Conservation (phyloP, 495 filamentous ascomycete species). For the Podospora conica region DNA sequence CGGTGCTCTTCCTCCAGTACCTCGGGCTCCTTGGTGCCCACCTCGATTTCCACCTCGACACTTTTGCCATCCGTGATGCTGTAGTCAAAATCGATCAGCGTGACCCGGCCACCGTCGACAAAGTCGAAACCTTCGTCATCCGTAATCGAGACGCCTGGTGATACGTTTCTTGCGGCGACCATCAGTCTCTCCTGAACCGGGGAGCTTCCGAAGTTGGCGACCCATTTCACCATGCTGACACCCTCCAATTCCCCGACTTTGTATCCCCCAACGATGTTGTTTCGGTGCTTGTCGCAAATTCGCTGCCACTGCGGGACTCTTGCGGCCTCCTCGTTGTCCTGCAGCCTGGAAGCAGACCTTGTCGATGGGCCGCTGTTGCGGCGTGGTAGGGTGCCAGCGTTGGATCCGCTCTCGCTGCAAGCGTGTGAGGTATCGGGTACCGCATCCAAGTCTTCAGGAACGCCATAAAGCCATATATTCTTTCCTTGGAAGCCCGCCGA, state of each 20-base stretch:
- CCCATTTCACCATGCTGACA: conserved; percentile 57
- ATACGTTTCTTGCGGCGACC: conserved; percentile 69
- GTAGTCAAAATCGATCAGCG: conserved; percentile 70
- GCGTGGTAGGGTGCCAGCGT: conserved; percentile 25
- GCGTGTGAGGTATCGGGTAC: conserved; percentile 31
- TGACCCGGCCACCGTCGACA: conserved; percentile 76
- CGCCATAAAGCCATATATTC: conserved; percentile 73
- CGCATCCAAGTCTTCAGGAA: conserved; percentile 67
- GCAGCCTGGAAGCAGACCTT: conserved; percentile 30
- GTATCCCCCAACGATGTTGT: conserved; percentile 55
- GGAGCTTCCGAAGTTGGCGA: conserved; percentile 42
- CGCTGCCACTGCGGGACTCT: conserved; percentile 62
- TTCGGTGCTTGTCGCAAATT: conserved; percentile 58
- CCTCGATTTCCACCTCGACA: conserved; percentile 60
- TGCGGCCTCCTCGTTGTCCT: conserved; percentile 27
- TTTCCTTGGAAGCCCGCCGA: conserved; percentile 69
- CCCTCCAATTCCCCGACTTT: conserved; percentile 51
- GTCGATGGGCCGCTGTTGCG: conserved; percentile 37
- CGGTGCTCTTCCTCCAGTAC: conserved; percentile 66
- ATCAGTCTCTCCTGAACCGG: conserved; percentile 56
- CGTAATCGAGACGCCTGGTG: conserved; percentile 49
- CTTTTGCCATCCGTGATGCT: conserved; percentile 48
- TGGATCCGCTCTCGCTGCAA: conserved; percentile 22
- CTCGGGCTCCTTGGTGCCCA: conserved; percentile 64
- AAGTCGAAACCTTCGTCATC: conserved; percentile 70